phyloP scores from a whole-genome alignment of 192 early-diverging fungal species.

The Podochytrium sp. region DNA sequence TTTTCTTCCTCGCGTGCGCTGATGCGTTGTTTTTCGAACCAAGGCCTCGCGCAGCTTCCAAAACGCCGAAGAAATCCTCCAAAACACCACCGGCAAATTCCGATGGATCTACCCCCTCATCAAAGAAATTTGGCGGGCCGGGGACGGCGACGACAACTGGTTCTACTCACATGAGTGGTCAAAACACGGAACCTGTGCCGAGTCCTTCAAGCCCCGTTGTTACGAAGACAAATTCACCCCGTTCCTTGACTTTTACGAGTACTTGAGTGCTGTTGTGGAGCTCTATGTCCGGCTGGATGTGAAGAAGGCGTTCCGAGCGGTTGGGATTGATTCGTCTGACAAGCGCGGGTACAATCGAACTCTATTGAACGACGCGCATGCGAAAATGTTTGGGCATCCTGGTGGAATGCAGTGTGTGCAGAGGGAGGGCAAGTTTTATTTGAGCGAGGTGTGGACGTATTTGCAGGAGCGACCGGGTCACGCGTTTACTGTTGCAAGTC shows the following conservation, averaged over 20 bases:
- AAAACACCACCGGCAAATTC: not conserved
- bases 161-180: conserved; percentile 82
- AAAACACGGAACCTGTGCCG: conserved; percentile 82
- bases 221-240: conserved; percentile 42
- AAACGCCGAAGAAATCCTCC: conserved; percentile 36
- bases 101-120: conserved; percentile 47
- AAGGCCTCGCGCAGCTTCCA: conserved; percentile 43
- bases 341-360: conserved; percentile 20
- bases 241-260: conserved; percentile 63
- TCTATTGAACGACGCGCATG: conserved; percentile 28
- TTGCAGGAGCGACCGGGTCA: not conserved
- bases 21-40: too few species aligned
- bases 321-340: conserved; percentile 48
- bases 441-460: conserved; percentile 17
- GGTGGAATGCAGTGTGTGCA: conserved; percentile 29
- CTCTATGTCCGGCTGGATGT: conserved; percentile 63
- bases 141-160: conserved; percentile 75
- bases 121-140: conserved; percentile 69
- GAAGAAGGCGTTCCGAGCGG: conserved; percentile 48
- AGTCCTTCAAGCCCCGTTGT: conserved; percentile 66
- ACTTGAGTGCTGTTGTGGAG: conserved; percentile 56
- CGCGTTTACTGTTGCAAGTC: not conserved
- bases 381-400: conserved; percentile 22
- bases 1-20: too few species aligned
- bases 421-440: not conserved